Evolutionary conservation across 2,329 filamentous ascomycete species (phyloP).

Genomic region (Stylonectria norvegica): DNA sequence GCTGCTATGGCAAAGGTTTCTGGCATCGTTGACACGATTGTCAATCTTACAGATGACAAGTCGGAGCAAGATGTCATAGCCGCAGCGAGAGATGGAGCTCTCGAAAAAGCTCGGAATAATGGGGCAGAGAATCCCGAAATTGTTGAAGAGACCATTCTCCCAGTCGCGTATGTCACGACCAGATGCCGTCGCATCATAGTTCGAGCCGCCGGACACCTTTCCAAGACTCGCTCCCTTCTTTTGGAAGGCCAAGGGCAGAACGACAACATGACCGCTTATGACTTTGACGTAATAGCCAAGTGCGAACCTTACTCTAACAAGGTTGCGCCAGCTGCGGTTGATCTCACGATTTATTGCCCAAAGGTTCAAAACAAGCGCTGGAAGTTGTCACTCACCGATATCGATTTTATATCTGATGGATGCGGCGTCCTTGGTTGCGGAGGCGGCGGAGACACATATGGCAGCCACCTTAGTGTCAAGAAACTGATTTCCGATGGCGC

Average conservation of each 20-base stretch:
- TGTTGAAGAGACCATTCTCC: slow-evolving; percentile 7
- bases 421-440: slow-evolving; percentile 47
- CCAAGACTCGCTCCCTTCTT: neutral
- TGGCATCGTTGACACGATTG: slow-evolving; percentile 4
- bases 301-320: neutral
- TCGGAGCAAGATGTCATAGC: slow-evolving; percentile 1
- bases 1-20: slow-evolving; percentile 4
- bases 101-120: slow-evolving; percentile 1
- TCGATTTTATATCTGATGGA: slow-evolving; percentile 44
- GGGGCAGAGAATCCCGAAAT: slow-evolving; percentile 7
- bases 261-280: neutral
- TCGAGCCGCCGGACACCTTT: slow-evolving; percentile 5
- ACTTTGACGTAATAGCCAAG: neutral
- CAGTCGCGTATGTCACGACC: slow-evolving; percentile 6
- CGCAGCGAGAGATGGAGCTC: slow-evolving; percentile 2
- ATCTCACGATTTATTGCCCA: slow-evolving; percentile 10
- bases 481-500: neutral
- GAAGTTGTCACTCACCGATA: slow-evolving; percentile 43
- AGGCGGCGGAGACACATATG: slow-evolving; percentile 32
- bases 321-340: neutral
- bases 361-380: slow-evolving; percentile 40
- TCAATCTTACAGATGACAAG: slow-evolving; percentile 1
- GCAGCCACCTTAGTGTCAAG: slow-evolving; percentile 5
- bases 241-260: neutral
- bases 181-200: slow-evolving; percentile 6